Evolutionary conservation across 306 rosid species (phyloP).

Genomic region (Fragaria nilgerrensis): DNA sequence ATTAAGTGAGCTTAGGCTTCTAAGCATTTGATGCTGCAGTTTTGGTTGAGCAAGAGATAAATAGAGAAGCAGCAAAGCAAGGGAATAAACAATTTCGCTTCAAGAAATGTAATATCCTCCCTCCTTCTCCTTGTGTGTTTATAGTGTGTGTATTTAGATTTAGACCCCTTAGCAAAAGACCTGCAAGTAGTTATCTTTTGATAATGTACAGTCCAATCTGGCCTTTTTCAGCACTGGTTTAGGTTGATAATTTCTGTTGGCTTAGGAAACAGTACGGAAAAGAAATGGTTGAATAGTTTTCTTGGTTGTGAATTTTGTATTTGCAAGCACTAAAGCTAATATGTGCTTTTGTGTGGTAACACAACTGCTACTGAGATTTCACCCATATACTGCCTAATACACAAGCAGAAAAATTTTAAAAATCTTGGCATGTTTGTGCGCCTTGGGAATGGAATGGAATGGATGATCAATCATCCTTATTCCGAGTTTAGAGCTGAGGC

Average conservation of each 20-base stretch:
- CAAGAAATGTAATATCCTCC: conserved; percentile 48
- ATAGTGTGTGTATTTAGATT: background rate
- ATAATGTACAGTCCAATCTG: background rate
- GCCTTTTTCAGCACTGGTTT: background rate
- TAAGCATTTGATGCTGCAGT: conserved; percentile 44
- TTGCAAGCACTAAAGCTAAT: background rate
- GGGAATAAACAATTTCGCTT: conserved; percentile 67
- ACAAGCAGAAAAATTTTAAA: background rate
- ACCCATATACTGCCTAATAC: background rate
- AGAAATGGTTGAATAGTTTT: background rate
- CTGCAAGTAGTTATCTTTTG: background rate
- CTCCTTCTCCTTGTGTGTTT: conserved; percentile 3
- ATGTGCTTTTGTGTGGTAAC: background rate
- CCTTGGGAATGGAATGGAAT: background rate
- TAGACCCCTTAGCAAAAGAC: background rate
- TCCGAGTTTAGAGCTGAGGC: background rate
- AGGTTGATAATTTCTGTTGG: background rate
- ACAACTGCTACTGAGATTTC: background rate
- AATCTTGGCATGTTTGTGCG: background rate
- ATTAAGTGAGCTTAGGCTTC: conserved; percentile 42
- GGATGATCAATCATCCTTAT: background rate
- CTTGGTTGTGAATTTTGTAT: background rate
- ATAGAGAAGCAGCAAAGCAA: conserved; percentile 70
- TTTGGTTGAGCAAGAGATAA: conserved; percentile 60
- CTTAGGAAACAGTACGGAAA: background rate